These are phyloP conservation scores for Aspergillus bombycis DNA, from an alignment of 2,329 filamentous ascomycete genomes.

Conservation along the genomic window DNA sequence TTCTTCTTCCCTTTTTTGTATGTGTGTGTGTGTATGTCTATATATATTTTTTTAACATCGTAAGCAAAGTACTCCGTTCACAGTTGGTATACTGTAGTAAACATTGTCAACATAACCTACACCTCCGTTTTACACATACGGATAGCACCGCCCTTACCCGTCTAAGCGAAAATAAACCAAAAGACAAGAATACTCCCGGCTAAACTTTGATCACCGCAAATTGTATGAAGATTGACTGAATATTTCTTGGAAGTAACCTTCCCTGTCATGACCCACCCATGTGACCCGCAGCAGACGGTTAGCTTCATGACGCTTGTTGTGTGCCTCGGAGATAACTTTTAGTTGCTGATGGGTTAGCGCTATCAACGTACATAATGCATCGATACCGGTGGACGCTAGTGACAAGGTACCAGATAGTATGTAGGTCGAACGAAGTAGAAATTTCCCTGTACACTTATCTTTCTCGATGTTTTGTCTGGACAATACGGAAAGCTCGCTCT, in stretches of 20 bases:
- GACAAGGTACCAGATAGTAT: not conserved
- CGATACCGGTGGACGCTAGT: not conserved
- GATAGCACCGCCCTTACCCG: not conserved
- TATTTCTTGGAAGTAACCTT: not conserved
- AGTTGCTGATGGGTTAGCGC: not conserved
- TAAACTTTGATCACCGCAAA: not conserved
- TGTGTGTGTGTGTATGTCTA: no score
- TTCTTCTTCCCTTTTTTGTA: not conserved
- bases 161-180: not conserved
- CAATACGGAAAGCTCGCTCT: not conserved
- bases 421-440: not conserved
- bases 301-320: not conserved
- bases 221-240: not conserved
- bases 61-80: not conserved
- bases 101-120: not conserved
- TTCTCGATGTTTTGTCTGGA: not conserved
- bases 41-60: not conserved
- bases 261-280: constrained; percentile 2
- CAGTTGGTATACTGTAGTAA: not conserved
- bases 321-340: constrained; percentile 2
- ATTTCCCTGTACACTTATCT: not conserved
- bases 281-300: not conserved
- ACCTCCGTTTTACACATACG: not conserved
- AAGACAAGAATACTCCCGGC: not conserved
- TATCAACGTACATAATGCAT: not conserved